phyloP scores from a whole-genome alignment of 139 green algal species.

The Coelastrella sp. region DNA sequence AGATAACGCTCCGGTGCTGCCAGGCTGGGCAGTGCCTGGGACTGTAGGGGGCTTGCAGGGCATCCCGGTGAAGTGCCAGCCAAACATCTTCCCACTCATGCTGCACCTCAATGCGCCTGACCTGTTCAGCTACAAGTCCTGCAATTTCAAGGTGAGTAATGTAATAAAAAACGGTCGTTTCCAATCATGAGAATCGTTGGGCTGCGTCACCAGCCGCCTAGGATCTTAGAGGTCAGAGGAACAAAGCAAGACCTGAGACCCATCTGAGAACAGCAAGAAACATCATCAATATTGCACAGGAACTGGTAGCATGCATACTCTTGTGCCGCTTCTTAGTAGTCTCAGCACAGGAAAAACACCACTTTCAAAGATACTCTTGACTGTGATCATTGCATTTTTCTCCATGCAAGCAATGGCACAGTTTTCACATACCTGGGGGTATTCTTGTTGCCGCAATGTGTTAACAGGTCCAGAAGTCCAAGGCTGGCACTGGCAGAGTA shows the following conservation, averaged over 20 bases:
- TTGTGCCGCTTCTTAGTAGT: no score
- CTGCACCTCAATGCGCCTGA: constrained; percentile 68
- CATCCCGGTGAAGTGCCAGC: constrained; percentile 39
- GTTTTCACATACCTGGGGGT: no score
- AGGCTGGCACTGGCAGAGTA: constrained; percentile 76
- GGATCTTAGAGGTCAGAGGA: neutral
- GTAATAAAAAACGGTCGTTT: no score
- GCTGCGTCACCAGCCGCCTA: no score
- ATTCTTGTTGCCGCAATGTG: neutral
- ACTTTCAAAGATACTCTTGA: no score
- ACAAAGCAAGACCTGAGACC: neutral
- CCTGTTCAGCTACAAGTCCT: constrained; percentile 67
- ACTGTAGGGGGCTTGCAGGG: constrained; percentile 34
- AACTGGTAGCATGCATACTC: no score
- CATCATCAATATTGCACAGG: no score
- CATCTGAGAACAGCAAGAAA: no score
- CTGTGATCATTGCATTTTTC: no score
- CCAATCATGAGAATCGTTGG: neutral
- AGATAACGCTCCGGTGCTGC: constrained; percentile 38
- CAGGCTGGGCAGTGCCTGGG: constrained; percentile 53
- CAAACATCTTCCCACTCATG: constrained; percentile 71
- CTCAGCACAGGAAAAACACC: no score
- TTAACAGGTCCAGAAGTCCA: constrained; percentile 71
- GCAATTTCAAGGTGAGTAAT: constrained; percentile 68
- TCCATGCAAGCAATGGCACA: no score